Evolutionary conservation across 1,284 basidiomycete genomes (phyloP), one percentile per base, ranked within the genome.

Genomic region (Ganoderma sinense): DNA sequence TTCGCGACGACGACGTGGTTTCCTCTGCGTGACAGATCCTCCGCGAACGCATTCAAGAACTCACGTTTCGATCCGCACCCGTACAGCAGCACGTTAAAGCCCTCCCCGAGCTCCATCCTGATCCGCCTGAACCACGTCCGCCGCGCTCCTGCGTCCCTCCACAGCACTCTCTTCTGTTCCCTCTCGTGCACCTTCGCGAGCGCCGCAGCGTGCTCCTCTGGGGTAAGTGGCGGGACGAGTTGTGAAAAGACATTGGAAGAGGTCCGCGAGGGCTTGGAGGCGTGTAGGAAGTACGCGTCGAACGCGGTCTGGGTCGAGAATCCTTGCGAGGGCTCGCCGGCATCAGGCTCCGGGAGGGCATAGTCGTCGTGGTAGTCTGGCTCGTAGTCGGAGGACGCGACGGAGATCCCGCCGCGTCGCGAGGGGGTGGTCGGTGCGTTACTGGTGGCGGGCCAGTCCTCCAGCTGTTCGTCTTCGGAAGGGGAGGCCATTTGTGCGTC

Each of bases 11-110:
- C 87, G 62, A 94, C 91, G 75, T 95, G 88, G 0, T 93, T 94
- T 0, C 73, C 69, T 2, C 70, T 53, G 48, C 64, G 61, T 23
- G 69, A 64, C 29, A 75, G 72, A 93, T 90, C 16, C 80, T 75
- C 82, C 1, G 92, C 94, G 73, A 97, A 94, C 26, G 86, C 81
- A 78, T 97, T 95, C 31, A 98, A 81, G 6, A 93, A 74, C 16
- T 78, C 80, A 64, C 94, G 85, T 78, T 98, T 98, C 29, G 94
- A 96, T 1, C 97, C 97, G 75, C 90, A 89, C 0, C 97, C 97
- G 75, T 96, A 95, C 77, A 95, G 91, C 13, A 97, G 80, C 65
- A 98, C 82, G 78, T 94, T 96, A 85, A 96, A 97, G 0, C 94
- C 95, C 76, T 91, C 87, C 0, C 86, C 82, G 29, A 98, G 86